Conservation (phyloP, 768 basidiomycete genomes). For the Xerocomellus chrysenteron region DNA sequence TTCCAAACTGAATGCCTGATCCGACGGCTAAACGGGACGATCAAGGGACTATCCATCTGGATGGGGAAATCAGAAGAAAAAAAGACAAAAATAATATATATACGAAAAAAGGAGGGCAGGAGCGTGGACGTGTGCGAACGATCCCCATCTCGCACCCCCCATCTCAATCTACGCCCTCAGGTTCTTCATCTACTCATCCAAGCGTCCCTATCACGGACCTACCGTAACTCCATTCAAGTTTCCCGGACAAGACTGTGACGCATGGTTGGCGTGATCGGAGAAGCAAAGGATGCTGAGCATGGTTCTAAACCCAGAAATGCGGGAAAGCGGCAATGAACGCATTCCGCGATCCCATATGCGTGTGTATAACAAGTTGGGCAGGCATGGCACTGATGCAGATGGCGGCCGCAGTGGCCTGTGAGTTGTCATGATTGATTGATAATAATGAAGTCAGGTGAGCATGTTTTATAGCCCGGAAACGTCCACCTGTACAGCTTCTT, state of each 20-base stretch:
- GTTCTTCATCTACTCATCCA: slow-evolving; percentile 1
- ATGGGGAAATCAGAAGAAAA: not conserved
- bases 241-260: slow-evolving; percentile 11
- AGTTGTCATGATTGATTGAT: slow-evolving; percentile 20
- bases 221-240: slow-evolving; percentile 11
- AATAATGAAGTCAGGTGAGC: slow-evolving; percentile 25
- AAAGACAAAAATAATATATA: not conserved
- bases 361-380: not conserved
- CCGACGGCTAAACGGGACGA: slow-evolving; percentile 9
- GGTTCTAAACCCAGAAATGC: slow-evolving; percentile 9
- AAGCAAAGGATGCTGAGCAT: not conserved
- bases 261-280: slow-evolving; percentile 21
- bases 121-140: not conserved
- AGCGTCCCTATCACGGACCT: slow-evolving; percentile 12
- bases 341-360: slow-evolving; percentile 20
- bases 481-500: slow-evolving; percentile 5
- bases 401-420: slow-evolving; percentile 4
- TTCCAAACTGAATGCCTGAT: slow-evolving; percentile 4
- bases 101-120: not conserved
- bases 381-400: slow-evolving; percentile 11
- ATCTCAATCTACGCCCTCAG: slow-evolving; percentile 3
- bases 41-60: slow-evolving; percentile 3
- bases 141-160: slow-evolving; percentile 1
- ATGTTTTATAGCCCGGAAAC: slow-evolving; percentile 3
- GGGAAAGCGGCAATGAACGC: slow-evolving; percentile 25